Percentiles rank a stretch among this genome's conserved stretches.
Conservation (phyloP, 768 basidiomycete species). For the Amyloporia xantha region DNA sequence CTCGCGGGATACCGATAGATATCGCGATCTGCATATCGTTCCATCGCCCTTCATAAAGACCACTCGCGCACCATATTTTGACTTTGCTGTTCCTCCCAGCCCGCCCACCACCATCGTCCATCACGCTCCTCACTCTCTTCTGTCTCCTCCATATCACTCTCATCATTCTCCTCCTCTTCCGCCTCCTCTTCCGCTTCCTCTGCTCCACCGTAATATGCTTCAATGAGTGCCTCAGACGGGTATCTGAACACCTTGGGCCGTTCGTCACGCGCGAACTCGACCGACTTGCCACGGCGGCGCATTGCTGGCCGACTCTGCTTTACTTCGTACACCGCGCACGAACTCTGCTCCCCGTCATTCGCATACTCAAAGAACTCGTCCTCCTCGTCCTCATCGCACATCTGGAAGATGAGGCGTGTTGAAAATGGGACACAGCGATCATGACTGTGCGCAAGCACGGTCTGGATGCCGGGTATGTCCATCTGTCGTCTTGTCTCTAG, state of each 20-base stretch:
- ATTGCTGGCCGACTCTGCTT: not conserved
- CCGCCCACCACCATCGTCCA: conserved; percentile 5
- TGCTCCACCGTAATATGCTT: not conserved
- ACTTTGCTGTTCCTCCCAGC: conserved; percentile 5
- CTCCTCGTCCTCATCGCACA: conserved; percentile 11
- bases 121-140: not conserved
- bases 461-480: conserved; percentile 8
- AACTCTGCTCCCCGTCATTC: conserved; percentile 7
- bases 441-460: conserved; percentile 13
- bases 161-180: not conserved
- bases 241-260: conserved; percentile 21
- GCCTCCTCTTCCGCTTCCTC: not conserved
- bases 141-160: not conserved
- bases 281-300: conserved; percentile 11
- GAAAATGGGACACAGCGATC: conserved; percentile 16
- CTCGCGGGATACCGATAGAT: too few relatives aligned
- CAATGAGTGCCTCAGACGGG: conserved; percentile 13
- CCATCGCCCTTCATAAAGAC: too few relatives aligned
- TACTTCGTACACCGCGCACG: conserved; percentile 7
- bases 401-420: conserved; percentile 4
- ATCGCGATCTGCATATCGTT: too few relatives aligned
- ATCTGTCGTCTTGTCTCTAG: conserved; percentile 9
- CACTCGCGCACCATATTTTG: too few relatives aligned
- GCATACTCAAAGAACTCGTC: conserved; percentile 9
- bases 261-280: conserved; percentile 14